These are phyloP conservation scores for Elsinoe fawcettii DNA, from an alignment of 2,329 filamentous ascomycete species.

Conservation along the genomic window DNA sequence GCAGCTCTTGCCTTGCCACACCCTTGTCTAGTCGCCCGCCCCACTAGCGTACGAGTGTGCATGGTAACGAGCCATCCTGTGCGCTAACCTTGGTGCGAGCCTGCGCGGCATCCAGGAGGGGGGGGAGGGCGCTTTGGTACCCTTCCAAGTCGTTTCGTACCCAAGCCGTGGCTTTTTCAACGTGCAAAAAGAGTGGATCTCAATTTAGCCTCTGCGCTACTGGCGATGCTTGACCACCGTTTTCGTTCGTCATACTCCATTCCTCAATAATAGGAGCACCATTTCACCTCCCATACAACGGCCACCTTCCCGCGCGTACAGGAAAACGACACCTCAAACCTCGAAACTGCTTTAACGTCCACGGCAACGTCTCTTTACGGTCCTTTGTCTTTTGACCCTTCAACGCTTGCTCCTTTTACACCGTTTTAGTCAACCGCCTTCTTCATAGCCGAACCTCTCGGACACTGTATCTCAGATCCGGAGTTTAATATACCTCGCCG, in stretches of 20 bases:
- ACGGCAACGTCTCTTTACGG: conserved; percentile 13
- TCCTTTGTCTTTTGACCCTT: conserved; percentile 17
- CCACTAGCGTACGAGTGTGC: conserved; percentile 12
- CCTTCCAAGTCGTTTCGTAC: conserved; percentile 14
- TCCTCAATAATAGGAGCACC: conserved; percentile 14
- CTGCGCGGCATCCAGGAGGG: conserved; percentile 12
- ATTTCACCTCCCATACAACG: conserved; percentile 13
- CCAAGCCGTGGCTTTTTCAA: conserved; percentile 15
- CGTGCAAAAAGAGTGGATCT: conserved; percentile 14
- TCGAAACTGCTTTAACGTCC: conserved; percentile 13
- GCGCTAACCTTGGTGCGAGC: conserved; percentile 11
- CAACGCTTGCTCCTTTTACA: conserved; percentile 16
- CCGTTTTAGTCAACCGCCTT: conserved; percentile 14
- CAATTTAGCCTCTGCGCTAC: conserved; percentile 12
- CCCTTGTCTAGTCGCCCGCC: conserved; percentile 13
- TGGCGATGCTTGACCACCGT: conserved; percentile 15
- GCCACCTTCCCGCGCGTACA: background rate
- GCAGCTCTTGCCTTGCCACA: conserved; percentile 15
- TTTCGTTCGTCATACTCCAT: conserved; percentile 16
- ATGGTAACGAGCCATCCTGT: conserved; percentile 11
- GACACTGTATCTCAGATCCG: conserved; percentile 1
- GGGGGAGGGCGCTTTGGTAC: conserved; percentile 11
- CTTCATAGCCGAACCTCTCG: conserved; percentile 10
- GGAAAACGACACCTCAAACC: conserved; percentile 14
- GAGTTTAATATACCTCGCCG: conserved; percentile 15